A percentile compares a stretch with the other conserved stretches of the same genome.
Evolutionary conservation across 371 early-diverging fungal genomes (phyloP).

Genomic region (Furculomyces boomerangus): DNA sequence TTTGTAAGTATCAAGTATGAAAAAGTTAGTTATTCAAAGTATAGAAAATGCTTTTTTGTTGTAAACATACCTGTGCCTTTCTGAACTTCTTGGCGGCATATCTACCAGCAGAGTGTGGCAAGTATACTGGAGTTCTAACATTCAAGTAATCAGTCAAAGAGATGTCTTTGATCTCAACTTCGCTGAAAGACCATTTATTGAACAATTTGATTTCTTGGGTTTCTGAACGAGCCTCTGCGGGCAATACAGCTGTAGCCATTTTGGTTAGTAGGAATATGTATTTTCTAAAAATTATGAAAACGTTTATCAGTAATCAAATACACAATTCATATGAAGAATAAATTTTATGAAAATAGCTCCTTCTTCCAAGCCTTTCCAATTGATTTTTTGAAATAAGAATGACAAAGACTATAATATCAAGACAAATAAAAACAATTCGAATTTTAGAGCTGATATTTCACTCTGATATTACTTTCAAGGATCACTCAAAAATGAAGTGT

Average conservation of each 20-base stretch:
- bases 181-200: constrained; percentile 92
- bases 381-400: too few species aligned
- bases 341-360: too few species aligned
- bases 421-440: too few species aligned
- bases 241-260: constrained; percentile 6
- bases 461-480: too few species aligned
- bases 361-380: too few species aligned
- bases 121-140: constrained; percentile 83
- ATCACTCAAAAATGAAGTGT: too few species aligned
- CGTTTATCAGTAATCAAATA: too few species aligned
- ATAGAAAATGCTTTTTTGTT: background rate
- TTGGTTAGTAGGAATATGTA: background rate
- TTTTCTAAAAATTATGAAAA: too few species aligned
- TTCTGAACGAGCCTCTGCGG: constrained; percentile 27
- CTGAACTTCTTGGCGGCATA: constrained; percentile 95
- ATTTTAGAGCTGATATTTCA: too few species aligned
- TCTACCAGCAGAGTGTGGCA: constrained; percentile 97
- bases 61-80: constrained; percentile 55
- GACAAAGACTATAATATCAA: too few species aligned
- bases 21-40: constrained; percentile 83
- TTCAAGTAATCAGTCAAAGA: constrained; percentile 90
- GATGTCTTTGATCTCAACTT: constrained; percentile 91
- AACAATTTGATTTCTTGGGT: constrained; percentile 36
- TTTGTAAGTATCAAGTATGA: constrained; percentile 68
- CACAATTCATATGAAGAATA: too few species aligned